Base-by-base conservation (phyloP, 1,284 basidiomycete species). In the Chondrostereum purpureum region DNA sequence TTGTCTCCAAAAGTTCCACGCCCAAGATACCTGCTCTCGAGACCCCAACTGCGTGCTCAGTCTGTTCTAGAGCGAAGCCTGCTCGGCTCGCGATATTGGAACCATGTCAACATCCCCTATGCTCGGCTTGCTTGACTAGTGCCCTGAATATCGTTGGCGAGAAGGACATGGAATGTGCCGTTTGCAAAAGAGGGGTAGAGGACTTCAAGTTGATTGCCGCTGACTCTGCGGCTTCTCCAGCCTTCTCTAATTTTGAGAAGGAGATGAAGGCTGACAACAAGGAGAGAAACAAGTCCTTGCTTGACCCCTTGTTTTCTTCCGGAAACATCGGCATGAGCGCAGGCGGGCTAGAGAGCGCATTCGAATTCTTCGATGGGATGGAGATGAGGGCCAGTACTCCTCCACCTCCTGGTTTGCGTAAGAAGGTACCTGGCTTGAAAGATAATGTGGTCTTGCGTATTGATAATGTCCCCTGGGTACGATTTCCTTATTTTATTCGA, bases 401-500 rank as follows among this genome's bases (percentile, higher is more conserved):
- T 34, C 47, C 52, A 11, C 47, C 46, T 36, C 19, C 14, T 21
- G 16, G 14, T 5, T 6, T n/a, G n/a, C 35, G 23, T 12, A 14
- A 17, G 13, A 19, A 24, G n/a, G 42, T 43, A 2, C 50, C 39
- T 31, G 57, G 57, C 42, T 42, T 48, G 14, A 52, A 55, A 50
- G 76, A 78, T 24, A 65, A 70, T 23, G 70, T 79, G 31, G 85
- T 90, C 13, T 68, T 90, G 40, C 70, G 87, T 18, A 84, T 90
- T 53, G 88, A 89, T 56, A 89, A 90, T 53, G 85, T 89, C 44
- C 88, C 88, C 42, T 90, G 87, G 87, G 85, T 88, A 59, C 36
- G 79, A 64, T 18, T 39, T 35, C 35, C 23, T 47, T 43, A n/a
- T 43, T 35, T 37, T 33, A n/a, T n/a, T 27, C 24, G 45, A 42